Evolutionary conservation across 2,329 filamentous ascomycete species (phyloP), one percentile per base, ranked within the genome.

Genomic region (Diaporthe citrichinensis): DNA sequence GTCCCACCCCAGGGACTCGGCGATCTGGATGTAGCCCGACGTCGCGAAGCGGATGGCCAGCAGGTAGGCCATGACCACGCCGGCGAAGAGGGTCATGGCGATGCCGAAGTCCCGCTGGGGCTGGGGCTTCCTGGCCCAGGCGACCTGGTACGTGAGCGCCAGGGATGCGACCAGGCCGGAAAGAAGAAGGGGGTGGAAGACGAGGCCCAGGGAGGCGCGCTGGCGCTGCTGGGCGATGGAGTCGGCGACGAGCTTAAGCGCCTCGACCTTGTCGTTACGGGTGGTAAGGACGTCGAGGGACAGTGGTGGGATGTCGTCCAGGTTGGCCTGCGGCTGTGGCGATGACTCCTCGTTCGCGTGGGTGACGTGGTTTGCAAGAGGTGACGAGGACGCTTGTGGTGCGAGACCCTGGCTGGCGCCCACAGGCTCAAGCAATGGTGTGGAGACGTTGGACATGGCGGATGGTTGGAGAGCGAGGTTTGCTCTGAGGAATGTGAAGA

Each of bases 181-280:
- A 20, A 92, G 81, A 68, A 87, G 86, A 34, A 90, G 82, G 0
- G 90, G 91, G 84, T 95, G 91, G 79, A 90, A 90, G 77, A 94
- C 86, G 75, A 97, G 86, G 77, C 90, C 86, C 73, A 86, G 85
- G 57, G 92, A 90, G 28, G 94, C 91, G 12, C 89, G 85, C 81
- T 95, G 92, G 77, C 93, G 92, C 87, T 97, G 95, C 84, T 98
- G 93, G 49, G 94, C 94, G 68, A 97, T 90, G 75, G 93, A 95
- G 84, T 96, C 94, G 76, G 95, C 93, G 53, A 98, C 89, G 28
- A 98, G 90, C 77, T 90, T 90, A 71, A 98, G 87, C 25, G 93
- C 92, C 74, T 91, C 88, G 77, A 92, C 85, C 81, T 93, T 92
- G 82, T 95, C 93, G 71, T 87, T 82, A 68, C 90, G 85, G 68